These are phyloP conservation scores for Cavenderia fasciculata DNA, from an alignment of 78 protist species.

Conservation along the genomic window DNA sequence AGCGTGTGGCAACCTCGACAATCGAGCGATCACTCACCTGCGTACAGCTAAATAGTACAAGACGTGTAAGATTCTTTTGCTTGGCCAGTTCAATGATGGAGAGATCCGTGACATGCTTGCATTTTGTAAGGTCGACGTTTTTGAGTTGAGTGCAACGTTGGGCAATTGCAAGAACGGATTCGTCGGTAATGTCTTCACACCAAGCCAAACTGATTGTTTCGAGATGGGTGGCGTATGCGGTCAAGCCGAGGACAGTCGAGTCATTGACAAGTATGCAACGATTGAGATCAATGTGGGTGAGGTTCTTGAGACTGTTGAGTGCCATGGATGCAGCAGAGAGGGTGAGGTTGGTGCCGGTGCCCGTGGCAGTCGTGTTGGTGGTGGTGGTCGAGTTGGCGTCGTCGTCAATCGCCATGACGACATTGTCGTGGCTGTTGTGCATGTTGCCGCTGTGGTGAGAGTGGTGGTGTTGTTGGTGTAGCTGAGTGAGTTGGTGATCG, in stretches of 20 bases:
- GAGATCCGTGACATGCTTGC: constrained; percentile 38
- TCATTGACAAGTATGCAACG: constrained; percentile 60
- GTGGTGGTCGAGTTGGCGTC: not conserved
- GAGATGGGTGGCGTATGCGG: constrained; percentile 14
- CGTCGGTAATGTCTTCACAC: constrained; percentile 63
- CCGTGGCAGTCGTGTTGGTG: not conserved
- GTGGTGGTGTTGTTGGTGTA: not conserved
- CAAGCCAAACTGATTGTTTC: constrained; percentile 48
- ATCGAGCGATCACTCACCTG: constrained; percentile 45
- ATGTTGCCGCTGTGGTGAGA: not conserved
- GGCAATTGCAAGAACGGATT: constrained; percentile 24
- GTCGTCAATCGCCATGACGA: not conserved
- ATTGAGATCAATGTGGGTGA: constrained; percentile 23
- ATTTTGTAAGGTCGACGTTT: constrained; percentile 53
- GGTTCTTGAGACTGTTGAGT: constrained; percentile 4
- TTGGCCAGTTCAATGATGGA: constrained; percentile 34
- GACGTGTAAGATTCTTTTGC: not conserved
- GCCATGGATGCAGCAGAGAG: too few species aligned
- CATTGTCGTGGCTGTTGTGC: not conserved
- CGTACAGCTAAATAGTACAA: constrained; percentile 33
- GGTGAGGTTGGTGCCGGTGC: not conserved
- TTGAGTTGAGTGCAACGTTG: constrained; percentile 22
- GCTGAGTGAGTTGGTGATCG: not conserved
- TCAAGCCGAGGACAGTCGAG: not conserved
- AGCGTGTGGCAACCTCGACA: constrained; percentile 26